A percentile compares a stretch with the other conserved stretches of the same genome.
phyloP scores from a whole-genome alignment of 2,329 filamentous ascomycete genomes.

The Hymenoscyphus fraxineus region DNA sequence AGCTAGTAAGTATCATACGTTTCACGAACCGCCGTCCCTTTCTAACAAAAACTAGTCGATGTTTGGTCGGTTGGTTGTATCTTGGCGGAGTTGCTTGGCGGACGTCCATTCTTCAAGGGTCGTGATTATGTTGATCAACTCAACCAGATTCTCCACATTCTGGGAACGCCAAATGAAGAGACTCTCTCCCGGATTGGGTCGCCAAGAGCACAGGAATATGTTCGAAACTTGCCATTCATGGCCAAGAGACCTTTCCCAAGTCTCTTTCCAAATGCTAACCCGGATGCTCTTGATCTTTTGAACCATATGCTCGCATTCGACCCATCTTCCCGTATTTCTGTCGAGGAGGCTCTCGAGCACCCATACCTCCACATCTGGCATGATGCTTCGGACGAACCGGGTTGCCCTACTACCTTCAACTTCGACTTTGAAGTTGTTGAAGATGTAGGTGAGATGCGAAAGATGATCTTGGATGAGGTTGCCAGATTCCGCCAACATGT shows the following conservation, averaged over 20 bases:
- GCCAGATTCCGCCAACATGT: constrained; percentile 67
- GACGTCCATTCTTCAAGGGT: constrained; percentile 98
- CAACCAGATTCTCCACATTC: constrained; percentile 97
- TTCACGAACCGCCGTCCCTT: not conserved
- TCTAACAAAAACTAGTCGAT: constrained; percentile 63
- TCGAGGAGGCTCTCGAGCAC: constrained; percentile 94
- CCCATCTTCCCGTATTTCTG: constrained; percentile 85
- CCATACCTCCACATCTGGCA: constrained; percentile 95
- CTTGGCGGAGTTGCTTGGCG: constrained; percentile 89
- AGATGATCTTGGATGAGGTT: constrained; percentile 97
- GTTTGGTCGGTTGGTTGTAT: constrained; percentile 99
- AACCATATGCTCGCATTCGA: constrained; percentile 98
- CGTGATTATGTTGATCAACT: constrained; percentile 99
- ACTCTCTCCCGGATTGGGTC: constrained; percentile 92
- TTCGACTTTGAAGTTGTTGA: constrained; percentile 98
- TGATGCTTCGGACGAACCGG: constrained; percentile 91
- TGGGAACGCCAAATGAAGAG: constrained; percentile 94
- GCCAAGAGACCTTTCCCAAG: constrained; percentile 84
- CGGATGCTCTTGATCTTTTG: constrained; percentile 89
- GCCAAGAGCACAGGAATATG: constrained; percentile 94
- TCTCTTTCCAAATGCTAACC: constrained; percentile 92
- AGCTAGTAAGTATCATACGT: constrained; percentile 74
- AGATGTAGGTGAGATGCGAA: constrained; percentile 90
- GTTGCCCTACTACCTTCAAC: constrained; percentile 91
- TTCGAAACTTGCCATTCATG: constrained; percentile 93